Percentiles rank a stretch among this genome's conserved stretches.
Conservation (phyloP, 306 rosid genomes). For the Sicyos baderoa region DNA sequence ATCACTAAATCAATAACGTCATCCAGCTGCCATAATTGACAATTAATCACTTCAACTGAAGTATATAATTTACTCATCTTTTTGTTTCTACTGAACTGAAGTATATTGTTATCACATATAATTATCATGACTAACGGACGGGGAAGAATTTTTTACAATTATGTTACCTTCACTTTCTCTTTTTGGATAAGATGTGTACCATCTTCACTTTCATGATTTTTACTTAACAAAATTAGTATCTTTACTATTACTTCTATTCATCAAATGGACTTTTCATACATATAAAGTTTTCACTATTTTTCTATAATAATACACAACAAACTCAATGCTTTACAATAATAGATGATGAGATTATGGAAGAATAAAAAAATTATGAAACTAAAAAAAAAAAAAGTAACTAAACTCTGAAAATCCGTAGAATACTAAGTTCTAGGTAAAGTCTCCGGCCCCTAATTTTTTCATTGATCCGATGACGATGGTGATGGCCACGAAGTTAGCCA, state of each 20-base stretch:
- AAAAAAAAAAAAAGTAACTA: no score
- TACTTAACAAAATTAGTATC: not conserved
- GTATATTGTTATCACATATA: not conserved
- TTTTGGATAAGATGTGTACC: no score
- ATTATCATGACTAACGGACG: not conserved
- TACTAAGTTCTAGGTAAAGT: not conserved
- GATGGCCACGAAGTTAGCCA: not conserved
- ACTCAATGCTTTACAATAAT: not conserved
- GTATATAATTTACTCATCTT: not conserved
- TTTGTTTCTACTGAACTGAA: not conserved
- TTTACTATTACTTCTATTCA: not conserved
- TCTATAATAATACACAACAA: not conserved
- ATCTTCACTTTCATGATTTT: not conserved
- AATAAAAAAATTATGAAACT: no score
- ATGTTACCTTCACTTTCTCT: no score
- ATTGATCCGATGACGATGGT: not conserved
- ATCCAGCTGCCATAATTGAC: slow-evolving; percentile 51
- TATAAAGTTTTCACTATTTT: not conserved
- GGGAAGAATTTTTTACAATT: not conserved
- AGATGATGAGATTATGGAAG: not conserved
- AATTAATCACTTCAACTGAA: not conserved
- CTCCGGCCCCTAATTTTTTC: not conserved
- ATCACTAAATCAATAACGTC: slow-evolving; percentile 91
- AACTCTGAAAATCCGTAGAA: not conserved
- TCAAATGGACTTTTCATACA: not conserved